Evolutionary conservation across 2,329 filamentous ascomycete genomes (phyloP).

Genomic region (Penicillium glabrum): DNA sequence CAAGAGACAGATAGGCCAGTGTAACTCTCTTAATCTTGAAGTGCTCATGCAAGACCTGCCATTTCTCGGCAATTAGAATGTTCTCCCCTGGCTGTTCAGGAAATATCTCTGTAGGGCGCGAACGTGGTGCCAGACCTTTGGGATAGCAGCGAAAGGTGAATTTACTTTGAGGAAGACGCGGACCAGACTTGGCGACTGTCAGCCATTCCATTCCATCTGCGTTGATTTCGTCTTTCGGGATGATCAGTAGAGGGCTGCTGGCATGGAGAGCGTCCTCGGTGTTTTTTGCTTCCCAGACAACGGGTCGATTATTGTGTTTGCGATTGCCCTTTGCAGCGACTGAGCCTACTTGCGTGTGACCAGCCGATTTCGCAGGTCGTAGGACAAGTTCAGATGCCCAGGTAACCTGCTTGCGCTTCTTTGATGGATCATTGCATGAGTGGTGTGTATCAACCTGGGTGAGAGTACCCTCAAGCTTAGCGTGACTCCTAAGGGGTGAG

Average conservation of each 20-base stretch:
- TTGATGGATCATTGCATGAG: not conserved
- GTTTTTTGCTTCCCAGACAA: not conserved
- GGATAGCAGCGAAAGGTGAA: conserved; percentile 12
- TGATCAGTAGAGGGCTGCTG: not conserved
- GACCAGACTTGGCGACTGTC: not conserved
- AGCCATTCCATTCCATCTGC: not conserved
- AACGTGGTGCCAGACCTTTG: conserved; percentile 12
- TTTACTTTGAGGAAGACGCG: not conserved
- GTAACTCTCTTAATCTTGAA: conserved; percentile 7
- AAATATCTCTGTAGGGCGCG: conserved; percentile 20
- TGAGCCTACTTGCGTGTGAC: not conserved
- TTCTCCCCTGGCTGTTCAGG: conserved; percentile 17
- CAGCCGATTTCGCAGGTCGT: not conserved
- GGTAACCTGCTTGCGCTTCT: conserved; percentile 2
- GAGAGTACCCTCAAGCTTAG: not conserved
- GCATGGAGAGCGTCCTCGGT: not conserved
- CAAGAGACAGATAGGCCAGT: conserved; percentile 10
- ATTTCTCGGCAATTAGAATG: conserved; percentile 8
- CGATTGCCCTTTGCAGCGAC: not conserved
- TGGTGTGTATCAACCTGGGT: not conserved
- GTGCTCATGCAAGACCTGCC: conserved; percentile 9
- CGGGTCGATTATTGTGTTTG: not conserved
- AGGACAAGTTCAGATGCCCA: not conserved
- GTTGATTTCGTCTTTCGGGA: not conserved
- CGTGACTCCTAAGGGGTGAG: not conserved